Evolutionary conservation across 2,329 filamentous ascomycete species (phyloP).

Genomic region (Verticillium alfalfae): DNA sequence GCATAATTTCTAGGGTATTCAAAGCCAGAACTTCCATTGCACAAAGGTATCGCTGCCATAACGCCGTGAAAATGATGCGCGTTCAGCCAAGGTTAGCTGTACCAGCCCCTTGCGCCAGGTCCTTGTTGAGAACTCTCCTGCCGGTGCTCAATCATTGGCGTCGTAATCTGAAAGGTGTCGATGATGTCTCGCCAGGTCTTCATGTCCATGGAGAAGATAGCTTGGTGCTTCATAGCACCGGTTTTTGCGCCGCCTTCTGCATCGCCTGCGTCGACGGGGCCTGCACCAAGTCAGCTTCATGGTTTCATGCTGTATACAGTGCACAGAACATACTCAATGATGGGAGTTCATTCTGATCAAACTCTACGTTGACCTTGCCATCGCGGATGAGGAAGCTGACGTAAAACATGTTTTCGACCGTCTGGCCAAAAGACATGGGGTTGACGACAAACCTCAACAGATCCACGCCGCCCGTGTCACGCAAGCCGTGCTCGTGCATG

Average conservation of each 20-base stretch:
- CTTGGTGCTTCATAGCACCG: slow-evolving; percentile 68
- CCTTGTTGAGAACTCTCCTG: slow-evolving; percentile 48
- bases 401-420: slow-evolving; percentile 95
- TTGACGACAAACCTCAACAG: slow-evolving; percentile 88
- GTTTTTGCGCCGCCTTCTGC: slow-evolving; percentile 25
- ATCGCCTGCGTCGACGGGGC: background rate
- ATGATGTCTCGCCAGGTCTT: slow-evolving; percentile 76
- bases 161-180: slow-evolving; percentile 66
- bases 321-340: slow-evolving; percentile 61
- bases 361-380: slow-evolving; percentile 67
- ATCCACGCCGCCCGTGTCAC: slow-evolving; percentile 65
- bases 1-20: background rate
- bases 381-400: slow-evolving; percentile 91
- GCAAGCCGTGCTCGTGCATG: slow-evolving; percentile 62
- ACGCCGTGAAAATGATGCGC: background rate
- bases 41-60: background rate
- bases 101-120: slow-evolving; percentile 60
- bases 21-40: background rate
- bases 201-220: slow-evolving; percentile 84
- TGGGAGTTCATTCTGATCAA: slow-evolving; percentile 71
- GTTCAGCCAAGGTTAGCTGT: slow-evolving; percentile 35
- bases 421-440: slow-evolving; percentile 85
- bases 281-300: background rate
- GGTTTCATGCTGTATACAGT: background rate
- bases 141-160: slow-evolving; percentile 81